Evolutionary conservation across 2,329 filamentous ascomycete genomes (phyloP).

Genomic region (Alternaria sp.): DNA sequence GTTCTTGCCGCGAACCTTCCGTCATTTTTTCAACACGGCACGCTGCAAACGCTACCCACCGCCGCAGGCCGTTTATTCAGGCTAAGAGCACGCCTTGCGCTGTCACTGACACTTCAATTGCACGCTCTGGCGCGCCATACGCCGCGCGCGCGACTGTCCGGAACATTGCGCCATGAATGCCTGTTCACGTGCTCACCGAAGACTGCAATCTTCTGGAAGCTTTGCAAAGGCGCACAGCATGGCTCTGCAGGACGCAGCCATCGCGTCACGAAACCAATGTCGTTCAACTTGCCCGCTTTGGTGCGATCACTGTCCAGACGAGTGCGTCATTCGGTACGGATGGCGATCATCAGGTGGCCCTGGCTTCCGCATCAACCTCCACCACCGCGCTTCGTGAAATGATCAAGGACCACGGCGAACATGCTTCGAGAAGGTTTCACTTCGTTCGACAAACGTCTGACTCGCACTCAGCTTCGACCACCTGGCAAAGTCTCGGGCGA

Average conservation of each 20-base stretch:
- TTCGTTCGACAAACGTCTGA: constrained; percentile 23
- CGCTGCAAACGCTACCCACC: constrained; percentile 10
- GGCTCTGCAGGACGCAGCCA: constrained; percentile 15
- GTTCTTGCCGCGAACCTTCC: constrained; percentile 20
- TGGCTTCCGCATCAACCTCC: constrained; percentile 21
- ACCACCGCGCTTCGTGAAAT: constrained; percentile 24
- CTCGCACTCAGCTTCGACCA: constrained; percentile 4
- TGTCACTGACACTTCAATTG: constrained; percentile 8
- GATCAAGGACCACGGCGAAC: constrained; percentile 31
- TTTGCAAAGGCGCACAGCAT: constrained; percentile 13
- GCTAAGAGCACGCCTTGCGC: constrained; percentile 7
- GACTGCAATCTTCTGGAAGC: constrained; percentile 28
- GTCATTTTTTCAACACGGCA: constrained; percentile 22
- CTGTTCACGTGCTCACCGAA: constrained; percentile 20
- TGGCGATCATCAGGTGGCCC: constrained; percentile 40
- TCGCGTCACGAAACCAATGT: constrained; percentile 43
- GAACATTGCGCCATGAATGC: constrained; percentile 8
- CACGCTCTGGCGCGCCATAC: constrained; percentile 8
- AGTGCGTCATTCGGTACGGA: constrained; percentile 40
- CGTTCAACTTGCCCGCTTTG: constrained; percentile 25
- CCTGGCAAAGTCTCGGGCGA: neutral
- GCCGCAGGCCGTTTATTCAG: constrained; percentile 1
- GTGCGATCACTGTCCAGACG: constrained; percentile 14
- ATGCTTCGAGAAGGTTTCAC: constrained; percentile 41
- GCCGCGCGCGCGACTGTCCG: constrained; percentile 5